A percentile compares a stretch with the other conserved stretches of the same genome.
These are phyloP conservation scores for Salinomyces thailandicus DNA, from an alignment of 2,329 filamentous ascomycete genomes.

Conservation along the genomic window DNA sequence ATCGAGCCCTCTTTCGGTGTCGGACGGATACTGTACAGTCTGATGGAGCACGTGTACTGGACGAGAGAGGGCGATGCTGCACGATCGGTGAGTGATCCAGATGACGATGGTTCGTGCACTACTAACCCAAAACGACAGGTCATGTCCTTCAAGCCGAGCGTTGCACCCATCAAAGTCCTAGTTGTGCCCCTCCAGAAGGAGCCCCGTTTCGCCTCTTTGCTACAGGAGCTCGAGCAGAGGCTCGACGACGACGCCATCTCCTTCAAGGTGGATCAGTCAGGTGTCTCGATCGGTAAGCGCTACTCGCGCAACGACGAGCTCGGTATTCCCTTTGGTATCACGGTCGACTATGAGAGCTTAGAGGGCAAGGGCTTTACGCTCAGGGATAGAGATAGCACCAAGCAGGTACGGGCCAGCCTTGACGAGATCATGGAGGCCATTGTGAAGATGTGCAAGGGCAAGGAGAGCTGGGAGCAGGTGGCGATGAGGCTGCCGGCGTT, in stretches of 20 bases:
- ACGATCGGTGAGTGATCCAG: slow-evolving; percentile 60
- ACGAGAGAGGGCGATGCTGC: slow-evolving; percentile 73
- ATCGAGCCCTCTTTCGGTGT: slow-evolving; percentile 96
- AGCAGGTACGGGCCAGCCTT: slow-evolving; percentile 76
- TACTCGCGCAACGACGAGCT: slow-evolving; percentile 93
- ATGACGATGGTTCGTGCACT: neutral
- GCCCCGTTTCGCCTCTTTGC: slow-evolving; percentile 66
- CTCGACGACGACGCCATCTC: slow-evolving; percentile 69
- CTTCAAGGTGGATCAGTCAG: slow-evolving; percentile 80
- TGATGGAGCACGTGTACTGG: slow-evolving; percentile 96
- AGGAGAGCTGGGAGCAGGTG: slow-evolving; percentile 60
- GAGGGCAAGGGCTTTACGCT: slow-evolving; percentile 80
- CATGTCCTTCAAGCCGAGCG: slow-evolving; percentile 61
- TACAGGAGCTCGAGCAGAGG: slow-evolving; percentile 61
- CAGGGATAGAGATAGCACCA: slow-evolving; percentile 80
- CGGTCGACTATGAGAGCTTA: slow-evolving; percentile 89
- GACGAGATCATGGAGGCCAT: slow-evolving; percentile 70
- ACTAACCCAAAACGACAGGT: slow-evolving; percentile 36
- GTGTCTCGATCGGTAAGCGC: slow-evolving; percentile 85
- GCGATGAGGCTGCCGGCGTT: slow-evolving; percentile 72
- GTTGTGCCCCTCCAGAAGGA: slow-evolving; percentile 82
- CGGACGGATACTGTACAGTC: slow-evolving; percentile 80
- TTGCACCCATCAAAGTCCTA: slow-evolving; percentile 92
- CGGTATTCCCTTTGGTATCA: slow-evolving; percentile 87
- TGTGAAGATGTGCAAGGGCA: slow-evolving; percentile 51